Base-by-base conservation (phyloP, 208 protist genomes). In the Trypanosoma caninum region DNA sequence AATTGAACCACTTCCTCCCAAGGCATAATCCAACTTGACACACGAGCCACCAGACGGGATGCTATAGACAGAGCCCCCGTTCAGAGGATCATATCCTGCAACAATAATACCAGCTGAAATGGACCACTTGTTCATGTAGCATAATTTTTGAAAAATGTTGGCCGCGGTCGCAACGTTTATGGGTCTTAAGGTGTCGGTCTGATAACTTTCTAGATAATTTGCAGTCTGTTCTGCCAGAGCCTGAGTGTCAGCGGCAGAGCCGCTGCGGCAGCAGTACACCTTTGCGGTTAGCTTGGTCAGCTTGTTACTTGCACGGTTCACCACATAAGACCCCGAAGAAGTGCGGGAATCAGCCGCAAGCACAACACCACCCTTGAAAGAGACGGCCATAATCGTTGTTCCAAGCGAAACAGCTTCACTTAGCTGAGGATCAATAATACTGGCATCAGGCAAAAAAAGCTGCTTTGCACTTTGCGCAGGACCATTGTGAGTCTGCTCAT, bases 161-260 rank as follows among this genome's bases (percentile, higher is more conserved):
- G 98, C 98, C 2, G 98, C 98, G 3, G 88, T 97, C 4, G 95
- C 73, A 13, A 99, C 97, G 35, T 85, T 85, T 18, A 97, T 91
- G 13, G 82, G 76, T 33, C 80, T 67, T 23, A 85, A 94, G 13
- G 92, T 74, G 70, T 99, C 94, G 20, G 89, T 82, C 34, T 84
- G 79, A 67, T 98, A 96, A 45, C 93, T 80, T 20, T 85, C 77
- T 31, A 99, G 70, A 70, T 98, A 98, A 76, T 95, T 96, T 27
- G 84, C 66, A 13, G 97, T 91, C 27, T 84, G 80, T 63, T 99
- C 93, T 0, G 96, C 89, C 25, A 99, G 72, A 11, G 92, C 91
- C 72, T 99, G 98, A 25, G 98, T 99, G 72, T 99, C 97, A 6
- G 98, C 98, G 20, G 98, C 97, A 28, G 97, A 99, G 38, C 98